phyloP scores from a whole-genome alignment of 106 monocot genomes.

The Platanthera guangdongensis region DNA sequence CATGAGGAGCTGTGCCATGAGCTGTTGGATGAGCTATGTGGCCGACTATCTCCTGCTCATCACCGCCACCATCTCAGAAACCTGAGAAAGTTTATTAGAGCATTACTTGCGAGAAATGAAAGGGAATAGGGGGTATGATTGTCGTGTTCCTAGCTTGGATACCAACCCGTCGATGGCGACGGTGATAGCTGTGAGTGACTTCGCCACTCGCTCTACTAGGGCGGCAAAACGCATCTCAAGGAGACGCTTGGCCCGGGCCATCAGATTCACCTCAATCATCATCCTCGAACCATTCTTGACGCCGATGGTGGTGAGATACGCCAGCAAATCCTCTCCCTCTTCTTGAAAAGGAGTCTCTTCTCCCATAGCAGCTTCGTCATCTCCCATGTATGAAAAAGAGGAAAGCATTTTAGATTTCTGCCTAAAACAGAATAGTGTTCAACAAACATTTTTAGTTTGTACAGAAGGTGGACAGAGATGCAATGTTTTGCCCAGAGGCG shows the following conservation, averaged over 20 bases:
- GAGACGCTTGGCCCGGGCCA: conserved; percentile 49
- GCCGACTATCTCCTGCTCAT: neutral
- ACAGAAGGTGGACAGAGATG: conserved; percentile 30
- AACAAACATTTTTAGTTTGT: neutral
- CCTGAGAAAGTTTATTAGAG: neutral
- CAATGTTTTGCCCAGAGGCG: conserved; percentile 34
- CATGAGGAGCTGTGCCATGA: neutral
- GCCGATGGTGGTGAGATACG: conserved; percentile 57
- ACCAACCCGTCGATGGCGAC: conserved; percentile 56
- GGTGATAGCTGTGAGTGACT: conserved; percentile 30
- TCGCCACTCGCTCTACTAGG: conserved; percentile 40
- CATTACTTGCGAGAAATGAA: neutral
- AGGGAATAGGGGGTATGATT: neutral
- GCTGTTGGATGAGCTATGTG: neutral
- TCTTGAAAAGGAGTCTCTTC: conserved; percentile 66
- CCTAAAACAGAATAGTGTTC: neutral
- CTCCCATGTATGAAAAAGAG: conserved; percentile 4
- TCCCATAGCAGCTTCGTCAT: conserved; percentile 62
- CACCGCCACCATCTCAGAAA: neutral
- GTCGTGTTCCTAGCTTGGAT: conserved; percentile 22
- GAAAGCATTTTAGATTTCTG: neutral
- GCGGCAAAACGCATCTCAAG: conserved; percentile 46
- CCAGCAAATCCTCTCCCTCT: conserved; percentile 54
- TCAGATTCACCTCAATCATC: conserved; percentile 42
- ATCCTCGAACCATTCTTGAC: conserved; percentile 78